Conservation (phyloP, 441 rosid species). For the Adansonia grandidieri region DNA sequence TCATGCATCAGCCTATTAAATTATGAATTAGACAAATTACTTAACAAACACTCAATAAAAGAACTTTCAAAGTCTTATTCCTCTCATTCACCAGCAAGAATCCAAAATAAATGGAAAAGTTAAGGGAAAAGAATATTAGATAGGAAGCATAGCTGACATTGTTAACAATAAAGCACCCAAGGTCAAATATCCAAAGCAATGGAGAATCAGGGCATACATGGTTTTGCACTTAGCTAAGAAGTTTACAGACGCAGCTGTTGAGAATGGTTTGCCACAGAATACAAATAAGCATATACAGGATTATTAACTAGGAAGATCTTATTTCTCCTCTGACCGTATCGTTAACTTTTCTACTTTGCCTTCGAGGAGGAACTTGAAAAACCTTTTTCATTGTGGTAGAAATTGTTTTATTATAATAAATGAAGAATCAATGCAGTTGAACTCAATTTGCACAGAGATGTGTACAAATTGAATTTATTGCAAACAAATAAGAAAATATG, state of each 20-base stretch:
- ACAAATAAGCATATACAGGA: not conserved
- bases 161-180: not conserved
- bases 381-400: slow-evolving; percentile 5
- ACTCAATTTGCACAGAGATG: not conserved
- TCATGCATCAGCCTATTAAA: slow-evolving; percentile 69
- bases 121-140: not conserved
- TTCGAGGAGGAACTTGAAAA: not conserved
- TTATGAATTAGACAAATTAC: slow-evolving; percentile 27
- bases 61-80: slow-evolving; percentile 1
- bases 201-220: not conserved
- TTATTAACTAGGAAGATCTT: slow-evolving; percentile 11
- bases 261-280: not conserved
- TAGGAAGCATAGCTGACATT: not conserved
- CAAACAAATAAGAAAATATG: not conserved
- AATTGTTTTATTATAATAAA: not conserved
- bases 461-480: not conserved
- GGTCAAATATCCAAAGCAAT: not conserved
- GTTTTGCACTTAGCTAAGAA: not conserved
- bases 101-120: slow-evolving; percentile 8
- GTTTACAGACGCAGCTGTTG: not conserved
- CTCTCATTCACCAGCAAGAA: not conserved
- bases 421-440: slow-evolving; percentile 1
- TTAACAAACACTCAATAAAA: slow-evolving; percentile 1
- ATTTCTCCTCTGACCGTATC: slow-evolving; percentile 5
- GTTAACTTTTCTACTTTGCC: slow-evolving; percentile 11